Percentiles rank a stretch among this genome's conserved stretches.
Evolutionary conservation across 805 yeast genomes (phyloP).

Genomic region (Cyberlindnera amylophila): DNA sequence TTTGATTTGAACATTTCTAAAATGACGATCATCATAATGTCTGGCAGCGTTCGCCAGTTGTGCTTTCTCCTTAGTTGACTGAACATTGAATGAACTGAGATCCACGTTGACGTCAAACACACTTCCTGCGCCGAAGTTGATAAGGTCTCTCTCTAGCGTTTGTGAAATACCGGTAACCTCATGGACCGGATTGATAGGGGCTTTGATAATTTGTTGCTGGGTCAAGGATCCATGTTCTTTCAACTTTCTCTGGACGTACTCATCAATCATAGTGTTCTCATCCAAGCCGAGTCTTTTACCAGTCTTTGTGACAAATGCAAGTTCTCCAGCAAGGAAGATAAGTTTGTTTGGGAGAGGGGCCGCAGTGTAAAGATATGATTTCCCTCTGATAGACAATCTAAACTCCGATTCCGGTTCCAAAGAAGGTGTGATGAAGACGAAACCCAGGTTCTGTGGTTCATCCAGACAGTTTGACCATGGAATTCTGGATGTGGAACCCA

Average conservation of each 20-base stretch:
- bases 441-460: slow-evolving; percentile 29
- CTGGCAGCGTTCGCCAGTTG: slow-evolving; percentile 31
- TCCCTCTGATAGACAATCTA: slow-evolving; percentile 36
- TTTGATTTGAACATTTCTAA: slow-evolving; percentile 30
- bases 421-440: slow-evolving; percentile 27
- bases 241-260: slow-evolving; percentile 31
- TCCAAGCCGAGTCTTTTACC: slow-evolving; percentile 30
- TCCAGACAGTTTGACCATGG: slow-evolving; percentile 40
- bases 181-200: slow-evolving; percentile 29
- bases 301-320: slow-evolving; percentile 36
- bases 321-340: slow-evolving; percentile 39
- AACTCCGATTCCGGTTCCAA: slow-evolving; percentile 34
- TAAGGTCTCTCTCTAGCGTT: slow-evolving; percentile 29
- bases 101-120: slow-evolving; percentile 20
- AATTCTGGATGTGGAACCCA: slow-evolving; percentile 37
- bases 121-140: slow-evolving; percentile 25
- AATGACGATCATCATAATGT: slow-evolving; percentile 30
- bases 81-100: slow-evolving; percentile 25
- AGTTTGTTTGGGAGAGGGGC: slow-evolving; percentile 44
- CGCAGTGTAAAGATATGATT: slow-evolving; percentile 39
- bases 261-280: slow-evolving; percentile 33
- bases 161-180: slow-evolving; percentile 28
- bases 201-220: slow-evolving; percentile 29
- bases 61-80: slow-evolving; percentile 28
- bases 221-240: slow-evolving; percentile 17